These are phyloP conservation scores for Cenchrus americanus DNA, from an alignment of 176 grass and related monocot genomes.

Conservation along the genomic window DNA sequence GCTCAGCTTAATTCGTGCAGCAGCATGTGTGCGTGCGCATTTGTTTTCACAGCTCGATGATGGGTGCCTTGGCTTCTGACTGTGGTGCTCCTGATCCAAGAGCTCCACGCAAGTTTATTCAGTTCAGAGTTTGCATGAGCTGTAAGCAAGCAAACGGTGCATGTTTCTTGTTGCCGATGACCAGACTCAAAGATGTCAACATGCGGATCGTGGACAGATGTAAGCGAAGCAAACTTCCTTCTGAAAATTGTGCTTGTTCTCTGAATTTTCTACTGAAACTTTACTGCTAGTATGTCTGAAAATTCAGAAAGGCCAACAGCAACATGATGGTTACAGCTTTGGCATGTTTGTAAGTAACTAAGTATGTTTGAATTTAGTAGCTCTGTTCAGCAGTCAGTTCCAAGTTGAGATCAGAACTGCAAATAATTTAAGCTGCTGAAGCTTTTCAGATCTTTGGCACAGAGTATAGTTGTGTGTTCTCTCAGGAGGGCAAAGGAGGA, in stretches of 20 bases:
- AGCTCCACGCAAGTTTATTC: slow-evolving; percentile 40
- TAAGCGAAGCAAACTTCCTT: background rate
- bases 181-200: background rate
- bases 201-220: background rate
- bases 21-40: slow-evolving; percentile 46
- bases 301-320: slow-evolving; percentile 16
- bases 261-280: background rate
- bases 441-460: slow-evolving; percentile 13
- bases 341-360: background rate
- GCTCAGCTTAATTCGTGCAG: slow-evolving; percentile 48
- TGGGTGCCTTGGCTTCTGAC: slow-evolving; percentile 11
- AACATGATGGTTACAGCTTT: background rate
- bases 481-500: slow-evolving; percentile 30
- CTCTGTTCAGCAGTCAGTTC: slow-evolving; percentile 10
- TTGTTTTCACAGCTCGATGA: slow-evolving; percentile 49
- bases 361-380: background rate
- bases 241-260: background rate
- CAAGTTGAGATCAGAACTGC: slow-evolving; percentile 16
- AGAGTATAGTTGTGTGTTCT: slow-evolving; percentile 20
- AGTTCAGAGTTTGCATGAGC: slow-evolving; percentile 41
- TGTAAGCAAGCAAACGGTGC: slow-evolving; percentile 47
- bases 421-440: background rate
- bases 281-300: background rate
- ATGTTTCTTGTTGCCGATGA: slow-evolving; percentile 5
- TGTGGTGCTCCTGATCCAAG: slow-evolving; percentile 53